phyloP scores from a whole-genome alignment of 805 yeast species.

The Schwanniomyces pseudopolymorphus region DNA sequence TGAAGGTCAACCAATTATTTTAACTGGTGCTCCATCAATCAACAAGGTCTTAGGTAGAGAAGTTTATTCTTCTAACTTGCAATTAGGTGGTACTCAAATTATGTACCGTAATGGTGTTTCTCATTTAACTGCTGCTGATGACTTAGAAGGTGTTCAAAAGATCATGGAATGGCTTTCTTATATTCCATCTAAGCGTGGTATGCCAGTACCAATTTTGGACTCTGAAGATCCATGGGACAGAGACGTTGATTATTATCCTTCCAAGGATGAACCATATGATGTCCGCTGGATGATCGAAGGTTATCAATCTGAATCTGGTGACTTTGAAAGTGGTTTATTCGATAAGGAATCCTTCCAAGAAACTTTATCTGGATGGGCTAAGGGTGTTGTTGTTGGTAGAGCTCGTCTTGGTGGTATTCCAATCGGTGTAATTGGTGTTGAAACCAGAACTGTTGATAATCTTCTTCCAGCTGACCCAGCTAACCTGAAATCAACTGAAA shows the following conservation, averaged over 20 bases:
- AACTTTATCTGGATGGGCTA: slow-evolving; percentile 97
- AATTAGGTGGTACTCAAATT: slow-evolving; percentile 98
- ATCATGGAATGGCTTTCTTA: slow-evolving; percentile 95
- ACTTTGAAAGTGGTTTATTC: slow-evolving; percentile 83
- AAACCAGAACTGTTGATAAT: slow-evolving; percentile 86
- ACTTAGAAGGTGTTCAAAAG: slow-evolving; percentile 92
- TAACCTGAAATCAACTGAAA: slow-evolving; percentile 90
- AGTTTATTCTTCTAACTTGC: slow-evolving; percentile 94
- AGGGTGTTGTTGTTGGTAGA: slow-evolving; percentile 97
- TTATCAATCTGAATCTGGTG: slow-evolving; percentile 62
- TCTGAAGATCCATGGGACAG: slow-evolving; percentile 91
- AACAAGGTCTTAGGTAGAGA: slow-evolving; percentile 96
- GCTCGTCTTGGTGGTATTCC: slow-evolving; percentile 99
- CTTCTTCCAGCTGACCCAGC: slow-evolving; percentile 98
- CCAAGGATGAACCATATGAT: slow-evolving; percentile 72
- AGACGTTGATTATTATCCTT: slow-evolving; percentile 78
- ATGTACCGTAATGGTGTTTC: slow-evolving; percentile 99
- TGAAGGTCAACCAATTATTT: slow-evolving; percentile 97
- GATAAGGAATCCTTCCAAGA: slow-evolving; percentile 94
- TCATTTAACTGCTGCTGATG: slow-evolving; percentile 95
- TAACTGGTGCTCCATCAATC: slow-evolving; percentile 99
- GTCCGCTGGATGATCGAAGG: slow-evolving; percentile 96
- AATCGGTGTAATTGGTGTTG: slow-evolving; percentile 96
- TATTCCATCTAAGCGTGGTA: slow-evolving; percentile 85
- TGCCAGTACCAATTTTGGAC: slow-evolving; percentile 88